Conservation (phyloP, 768 basidiomycete species). For the Boletus bicolor region DNA sequence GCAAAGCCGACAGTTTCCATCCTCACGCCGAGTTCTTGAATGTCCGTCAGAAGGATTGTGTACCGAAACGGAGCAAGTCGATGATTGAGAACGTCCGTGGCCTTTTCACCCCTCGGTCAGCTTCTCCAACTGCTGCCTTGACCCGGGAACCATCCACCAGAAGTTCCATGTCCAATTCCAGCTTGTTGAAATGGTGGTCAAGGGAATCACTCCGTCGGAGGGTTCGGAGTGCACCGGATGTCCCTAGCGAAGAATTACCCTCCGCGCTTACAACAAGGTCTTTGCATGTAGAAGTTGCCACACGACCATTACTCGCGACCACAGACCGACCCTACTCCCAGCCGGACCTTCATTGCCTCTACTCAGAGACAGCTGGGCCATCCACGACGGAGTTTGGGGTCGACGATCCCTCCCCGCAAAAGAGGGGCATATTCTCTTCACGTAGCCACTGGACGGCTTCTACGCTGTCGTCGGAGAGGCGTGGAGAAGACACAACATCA, state of each 20-base stretch:
- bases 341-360: conserved; percentile 28
- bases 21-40: conserved; percentile 30
- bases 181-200: conserved; percentile 48
- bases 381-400: conserved; percentile 25
- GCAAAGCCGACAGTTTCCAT: conserved; percentile 12
- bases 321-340: conserved; percentile 29
- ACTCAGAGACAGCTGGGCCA: conserved; percentile 11
- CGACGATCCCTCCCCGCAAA: conserved; percentile 10
- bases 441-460: conserved; percentile 21
- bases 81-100: conserved; percentile 62
- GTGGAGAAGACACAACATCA: conserved; percentile 15
- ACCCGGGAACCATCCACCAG: conserved; percentile 26
- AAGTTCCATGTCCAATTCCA: conserved; percentile 28
- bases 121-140: conserved; percentile 37
- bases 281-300: conserved; percentile 15
- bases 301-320: conserved; percentile 10
- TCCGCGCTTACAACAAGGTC: conserved; percentile 25
- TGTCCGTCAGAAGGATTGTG: conserved; percentile 20
- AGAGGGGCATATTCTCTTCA: conserved; percentile 14
- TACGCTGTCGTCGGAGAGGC: conserved; percentile 6
- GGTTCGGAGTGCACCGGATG: conserved; percentile 51
- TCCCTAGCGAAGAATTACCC: conserved; percentile 31
- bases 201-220: conserved; percentile 48
- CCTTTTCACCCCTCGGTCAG: conserved; percentile 51
- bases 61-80: conserved; percentile 46